These are phyloP conservation scores for apple (Malus domestica) DNA, from an alignment of 306 rosid genomes.

Conservation along the genomic window DNA sequence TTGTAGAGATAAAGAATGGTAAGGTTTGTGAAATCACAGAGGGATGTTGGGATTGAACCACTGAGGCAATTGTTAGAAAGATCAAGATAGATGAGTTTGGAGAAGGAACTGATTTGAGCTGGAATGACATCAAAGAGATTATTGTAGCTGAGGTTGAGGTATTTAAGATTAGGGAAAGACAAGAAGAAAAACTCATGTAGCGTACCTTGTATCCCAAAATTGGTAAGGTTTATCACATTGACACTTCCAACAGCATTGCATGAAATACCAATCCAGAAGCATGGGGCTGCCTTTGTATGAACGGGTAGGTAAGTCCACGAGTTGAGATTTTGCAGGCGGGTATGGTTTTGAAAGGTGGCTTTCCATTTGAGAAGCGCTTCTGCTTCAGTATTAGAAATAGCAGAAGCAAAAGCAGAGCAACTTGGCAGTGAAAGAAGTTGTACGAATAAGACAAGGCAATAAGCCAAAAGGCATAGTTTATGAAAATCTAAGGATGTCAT, in stretches of 20 bases:
- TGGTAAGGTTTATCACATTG: background rate
- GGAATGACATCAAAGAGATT: background rate
- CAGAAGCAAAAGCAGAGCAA: no score
- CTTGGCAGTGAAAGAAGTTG: no score
- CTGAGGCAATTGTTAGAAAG: background rate
- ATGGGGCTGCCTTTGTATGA: background rate
- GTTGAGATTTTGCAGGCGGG: background rate
- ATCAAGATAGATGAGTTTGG: background rate
- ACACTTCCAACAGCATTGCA: background rate
- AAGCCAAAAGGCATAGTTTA: no score
- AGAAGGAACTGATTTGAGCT: background rate
- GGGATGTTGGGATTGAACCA: no score
- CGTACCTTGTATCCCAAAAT: background rate
- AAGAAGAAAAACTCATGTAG: background rate
- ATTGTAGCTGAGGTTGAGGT: background rate
- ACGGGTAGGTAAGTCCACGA: slow-evolving; percentile 3
- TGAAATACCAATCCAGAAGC: background rate
- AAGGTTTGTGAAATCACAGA: background rate
- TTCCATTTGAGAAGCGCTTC: no score
- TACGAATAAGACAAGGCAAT: no score
- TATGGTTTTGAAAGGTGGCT: slow-evolving; percentile 1
- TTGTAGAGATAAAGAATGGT: rapidly evolving
- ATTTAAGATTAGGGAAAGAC: background rate
- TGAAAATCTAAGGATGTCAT: background rate
- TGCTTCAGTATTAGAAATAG: no score